Percentiles rank a stretch among this genome's conserved stretches.
These are phyloP conservation scores for Lactifluus volemus DNA, from an alignment of 768 basidiomycete genomes.

Conservation along the genomic window DNA sequence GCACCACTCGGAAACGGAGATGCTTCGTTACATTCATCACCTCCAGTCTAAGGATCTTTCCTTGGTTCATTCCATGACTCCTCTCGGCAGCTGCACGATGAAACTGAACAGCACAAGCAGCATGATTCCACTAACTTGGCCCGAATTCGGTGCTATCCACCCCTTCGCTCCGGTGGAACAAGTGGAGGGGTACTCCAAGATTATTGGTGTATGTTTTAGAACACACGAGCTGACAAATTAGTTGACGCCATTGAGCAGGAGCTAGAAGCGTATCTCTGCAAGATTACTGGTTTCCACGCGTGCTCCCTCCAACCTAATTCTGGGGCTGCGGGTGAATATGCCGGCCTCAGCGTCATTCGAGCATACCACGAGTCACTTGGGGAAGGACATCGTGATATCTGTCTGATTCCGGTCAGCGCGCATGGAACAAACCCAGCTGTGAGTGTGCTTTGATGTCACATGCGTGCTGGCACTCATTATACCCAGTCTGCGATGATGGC, in stretches of 20 bases:
- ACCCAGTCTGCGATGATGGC: slow-evolving; percentile 90
- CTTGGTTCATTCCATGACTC: slow-evolving; percentile 94
- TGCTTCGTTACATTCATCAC: slow-evolving; percentile 93
- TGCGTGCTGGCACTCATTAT: slow-evolving; percentile 12
- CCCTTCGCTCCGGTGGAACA: slow-evolving; percentile 90
- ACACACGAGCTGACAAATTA: background rate
- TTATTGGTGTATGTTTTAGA: slow-evolving; percentile 54
- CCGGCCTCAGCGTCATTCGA: slow-evolving; percentile 89
- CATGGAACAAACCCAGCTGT: slow-evolving; percentile 99
- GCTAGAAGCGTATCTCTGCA: slow-evolving; percentile 83
- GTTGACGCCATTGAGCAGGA: slow-evolving; percentile 43
- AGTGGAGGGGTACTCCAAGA: slow-evolving; percentile 73
- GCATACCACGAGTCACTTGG: slow-evolving; percentile 90
- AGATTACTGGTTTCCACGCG: slow-evolving; percentile 92
- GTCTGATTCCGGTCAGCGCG: slow-evolving; percentile 90
- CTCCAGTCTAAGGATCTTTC: slow-evolving; percentile 92
- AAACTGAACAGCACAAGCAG: slow-evolving; percentile 97
- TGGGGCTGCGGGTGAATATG: slow-evolving; percentile 95
- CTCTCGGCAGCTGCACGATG: slow-evolving; percentile 94
- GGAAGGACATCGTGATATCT: slow-evolving; percentile 80
- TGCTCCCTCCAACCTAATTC: slow-evolving; percentile 99
- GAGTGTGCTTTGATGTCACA: slow-evolving; percentile 26
- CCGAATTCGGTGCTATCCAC: slow-evolving; percentile 83
- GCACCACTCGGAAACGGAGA: slow-evolving; percentile 97
- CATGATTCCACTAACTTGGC: slow-evolving; percentile 95